Conservation (phyloP, 2,329 filamentous ascomycete species). For the Aspergillus candidus region DNA sequence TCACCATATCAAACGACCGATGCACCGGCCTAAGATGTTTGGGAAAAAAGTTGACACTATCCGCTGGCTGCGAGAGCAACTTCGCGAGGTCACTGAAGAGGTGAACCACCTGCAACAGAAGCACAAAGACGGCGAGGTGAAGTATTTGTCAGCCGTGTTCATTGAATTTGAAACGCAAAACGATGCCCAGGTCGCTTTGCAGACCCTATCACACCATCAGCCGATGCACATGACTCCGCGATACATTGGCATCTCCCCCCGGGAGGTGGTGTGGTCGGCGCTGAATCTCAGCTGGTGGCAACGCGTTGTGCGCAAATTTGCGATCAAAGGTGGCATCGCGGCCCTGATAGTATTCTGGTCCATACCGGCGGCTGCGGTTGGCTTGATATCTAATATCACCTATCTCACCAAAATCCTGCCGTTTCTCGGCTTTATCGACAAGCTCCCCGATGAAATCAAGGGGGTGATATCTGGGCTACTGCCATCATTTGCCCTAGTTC, state of each 20-base stretch:
- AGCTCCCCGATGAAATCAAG: constrained; percentile 63
- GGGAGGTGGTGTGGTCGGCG: constrained; percentile 84
- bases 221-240: constrained; percentile 83
- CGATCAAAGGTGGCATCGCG: constrained; percentile 63
- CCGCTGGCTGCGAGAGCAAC: constrained; percentile 70
- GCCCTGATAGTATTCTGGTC: constrained; percentile 84
- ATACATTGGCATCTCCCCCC: constrained; percentile 73
- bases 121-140: constrained; percentile 58
- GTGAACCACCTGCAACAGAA: constrained; percentile 60
- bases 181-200: constrained; percentile 78
- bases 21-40: constrained; percentile 64
- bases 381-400: constrained; percentile 77
- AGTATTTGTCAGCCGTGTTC: constrained; percentile 70
- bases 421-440: constrained; percentile 69
- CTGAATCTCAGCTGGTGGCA: constrained; percentile 80
- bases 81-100: constrained; percentile 64
- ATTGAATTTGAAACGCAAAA: constrained; percentile 79
- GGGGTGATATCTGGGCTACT: constrained; percentile 80
- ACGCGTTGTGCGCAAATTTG: constrained; percentile 63
- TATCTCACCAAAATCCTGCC: constrained; percentile 49
- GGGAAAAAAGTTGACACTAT: constrained; percentile 88
- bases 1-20: constrained; percentile 55
- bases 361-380: constrained; percentile 69
- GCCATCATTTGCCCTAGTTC: constrained; percentile 69
- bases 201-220: constrained; percentile 77